Conservation (phyloP, 2,329 filamentous ascomycete genomes). For the Pseudogymnoascus destructans region DNA sequence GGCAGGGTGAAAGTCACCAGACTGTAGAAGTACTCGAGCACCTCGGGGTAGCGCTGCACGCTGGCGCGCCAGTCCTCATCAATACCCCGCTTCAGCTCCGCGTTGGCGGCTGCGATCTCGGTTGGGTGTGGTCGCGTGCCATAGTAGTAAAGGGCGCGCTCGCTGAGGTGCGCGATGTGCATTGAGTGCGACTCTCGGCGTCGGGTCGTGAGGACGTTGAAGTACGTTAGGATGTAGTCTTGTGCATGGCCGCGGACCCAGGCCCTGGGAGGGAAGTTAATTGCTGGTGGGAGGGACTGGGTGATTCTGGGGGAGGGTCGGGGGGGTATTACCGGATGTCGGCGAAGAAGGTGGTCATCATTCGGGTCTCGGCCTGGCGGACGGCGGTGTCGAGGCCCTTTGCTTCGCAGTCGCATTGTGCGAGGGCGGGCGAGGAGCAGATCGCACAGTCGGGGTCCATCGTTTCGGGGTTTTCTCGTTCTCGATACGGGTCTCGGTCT, state of each 20-base stretch:
- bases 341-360: constrained; percentile 49
- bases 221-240: constrained; percentile 56
- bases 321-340: constrained; percentile 44
- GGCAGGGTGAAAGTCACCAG: constrained; percentile 56
- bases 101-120: constrained; percentile 52
- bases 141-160: constrained; percentile 45
- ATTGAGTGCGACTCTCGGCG: constrained; percentile 44
- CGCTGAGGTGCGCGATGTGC: constrained; percentile 42
- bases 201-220: constrained; percentile 45
- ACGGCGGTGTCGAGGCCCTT: constrained; percentile 50
- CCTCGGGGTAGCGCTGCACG: constrained; percentile 64
- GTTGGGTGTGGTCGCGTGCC: constrained; percentile 43
- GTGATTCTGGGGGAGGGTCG: background rate
- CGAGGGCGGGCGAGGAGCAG: constrained; percentile 44
- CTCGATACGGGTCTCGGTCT: constrained; percentile 10
- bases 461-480: constrained; percentile 37
- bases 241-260: constrained; percentile 55
- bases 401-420: constrained; percentile 52
- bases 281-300: background rate
- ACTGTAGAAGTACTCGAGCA: constrained; percentile 69
- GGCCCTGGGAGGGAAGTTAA: constrained; percentile 29
- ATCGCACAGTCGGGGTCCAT: constrained; percentile 61
- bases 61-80: constrained; percentile 68
- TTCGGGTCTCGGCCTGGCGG: constrained; percentile 47
- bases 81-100: constrained; percentile 56